Base-by-base conservation (phyloP, 1,284 basidiomycete species). In the Cryptococcus sp. region DNA sequence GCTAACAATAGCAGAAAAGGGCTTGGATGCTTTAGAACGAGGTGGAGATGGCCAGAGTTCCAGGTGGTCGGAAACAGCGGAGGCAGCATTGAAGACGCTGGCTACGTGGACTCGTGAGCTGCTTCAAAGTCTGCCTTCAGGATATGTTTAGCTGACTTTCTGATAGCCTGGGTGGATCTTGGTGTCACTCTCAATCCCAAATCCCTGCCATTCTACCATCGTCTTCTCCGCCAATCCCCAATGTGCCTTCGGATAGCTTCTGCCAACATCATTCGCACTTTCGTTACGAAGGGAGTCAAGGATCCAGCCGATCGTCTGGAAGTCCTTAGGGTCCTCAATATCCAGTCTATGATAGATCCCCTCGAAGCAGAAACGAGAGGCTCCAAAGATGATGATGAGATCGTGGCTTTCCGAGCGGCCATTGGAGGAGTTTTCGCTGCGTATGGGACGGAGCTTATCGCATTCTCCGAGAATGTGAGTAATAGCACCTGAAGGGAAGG, bases 81-180 rank as follows among this genome's bases (percentile, higher is more conserved):
- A 94, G 69, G 88, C 89, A 84, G 90, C 92, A 16, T 83, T 98
- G 59, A 84, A 89, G 62, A 91, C 96, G 2, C 90, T 96, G 70
- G 90, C 87, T 11, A 91, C 93, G 44, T 99, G 97, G 78, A 93
- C 92, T 64, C 92, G 93, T 94, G 75, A 76, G 92, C 86, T 2
- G 11, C 20, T 10, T 34, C 29, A 34, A 34, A 34, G 8, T 1
- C 7, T 10, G 5, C 6, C 19, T 7, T 37, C 37, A 15, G 20
- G 11, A 25, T 37, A 20, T 22, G 43, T n/a, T 19, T 37, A n/a
- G 26, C 65, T 71, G 51, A 71, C 63, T 25, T 41, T 10, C 5
- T 46, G 34, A 23, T 67, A 95, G 93, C 93, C 10, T 99, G 96
- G 96, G 89, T 99, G 68, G 97, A 99, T 74, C 94, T 99, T 70